Evolutionary conservation across 257 asterid species (phyloP), one percentile per base, ranked within the genome.

Genomic region (Solanum raphanifolium): DNA sequence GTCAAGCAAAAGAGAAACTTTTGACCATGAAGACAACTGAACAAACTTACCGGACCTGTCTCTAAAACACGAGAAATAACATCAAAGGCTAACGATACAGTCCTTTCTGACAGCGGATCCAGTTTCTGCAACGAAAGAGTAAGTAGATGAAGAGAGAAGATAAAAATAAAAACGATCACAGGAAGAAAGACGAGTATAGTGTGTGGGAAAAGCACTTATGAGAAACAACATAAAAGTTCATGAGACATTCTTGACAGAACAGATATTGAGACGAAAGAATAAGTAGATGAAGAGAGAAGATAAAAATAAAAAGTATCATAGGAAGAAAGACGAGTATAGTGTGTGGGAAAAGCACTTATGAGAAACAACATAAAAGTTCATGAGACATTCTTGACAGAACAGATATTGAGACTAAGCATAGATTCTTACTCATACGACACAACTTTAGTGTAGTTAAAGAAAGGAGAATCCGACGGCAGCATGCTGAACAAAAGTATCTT

Each of bases 11-110:
- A 81, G 84, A 15, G 48, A 13, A 20, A 86, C 41, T 29, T 34
- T 69, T 43, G 29, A 58, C 62, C 20, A 27, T 41, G 72, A 39
- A 90, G 89, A 75, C 85, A 73, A 35, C 69, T 16, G 69, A 35
- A 36, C 62, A 52, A 69, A 88, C 92, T 87, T 90, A 88, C 93
- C n/a, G 90, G 92, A 16, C 93, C 92, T 15, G 92, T 91, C 89
- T 90, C 93, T 83, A 91, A 68, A 87, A 91, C 87, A 81, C 84
- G 88, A 39, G 92, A 88, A 82, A 91, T 83, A 87, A 91, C 90
- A 86, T 91, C 91, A 78, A 91, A 91, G 16, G 92, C 88, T 86
- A 90, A 86, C 58, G 92, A 90, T 78, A 91, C 87, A 75, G 90
- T 29, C 88, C 91, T 91, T 81, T 91, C 92, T 29, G 93, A 86